phyloP scores from a whole-genome alignment of 2,329 filamentous ascomycete species.

The Penicillium sp. region DNA sequence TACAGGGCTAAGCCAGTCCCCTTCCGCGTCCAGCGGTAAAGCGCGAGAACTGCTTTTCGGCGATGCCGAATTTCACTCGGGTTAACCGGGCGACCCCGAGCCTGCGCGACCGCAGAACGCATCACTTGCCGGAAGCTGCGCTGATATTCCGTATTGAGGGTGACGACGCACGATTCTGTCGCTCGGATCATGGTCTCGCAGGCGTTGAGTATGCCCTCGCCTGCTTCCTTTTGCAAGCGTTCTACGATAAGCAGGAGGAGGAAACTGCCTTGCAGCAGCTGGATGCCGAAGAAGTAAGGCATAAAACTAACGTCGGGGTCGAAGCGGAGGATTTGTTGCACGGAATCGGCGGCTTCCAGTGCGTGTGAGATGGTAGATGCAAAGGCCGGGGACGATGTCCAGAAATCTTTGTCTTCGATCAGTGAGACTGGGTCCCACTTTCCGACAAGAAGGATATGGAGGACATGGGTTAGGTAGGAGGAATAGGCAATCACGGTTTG shows the following conservation, averaged over 20 bases:
- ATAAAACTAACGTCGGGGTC: constrained; percentile 92
- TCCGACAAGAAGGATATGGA: constrained; percentile 87
- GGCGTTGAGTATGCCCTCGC: constrained; percentile 79
- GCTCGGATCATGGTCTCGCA: constrained; percentile 91
- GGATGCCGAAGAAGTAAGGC: constrained; percentile 96
- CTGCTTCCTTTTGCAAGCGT: constrained; percentile 80
- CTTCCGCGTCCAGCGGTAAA: constrained; percentile 91
- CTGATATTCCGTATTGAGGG: constrained; percentile 91
- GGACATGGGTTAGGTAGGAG: constrained; percentile 87
- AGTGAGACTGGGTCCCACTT: constrained; percentile 95
- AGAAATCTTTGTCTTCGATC: constrained; percentile 90
- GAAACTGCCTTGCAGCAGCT: constrained; percentile 87
- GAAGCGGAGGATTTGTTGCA: constrained; percentile 81
- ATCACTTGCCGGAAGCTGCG: constrained; percentile 94
- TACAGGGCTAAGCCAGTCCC: constrained; percentile 73
- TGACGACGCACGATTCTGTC: constrained; percentile 89
- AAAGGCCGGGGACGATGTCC: constrained; percentile 88
- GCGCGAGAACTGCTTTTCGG: constrained; percentile 74
- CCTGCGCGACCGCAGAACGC: constrained; percentile 84
- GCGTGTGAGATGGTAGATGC: constrained; percentile 85
- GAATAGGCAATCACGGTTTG: constrained; percentile 86
- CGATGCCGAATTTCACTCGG: constrained; percentile 81
- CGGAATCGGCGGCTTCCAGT: constrained; percentile 82
- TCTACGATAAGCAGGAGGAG: constrained; percentile 83
- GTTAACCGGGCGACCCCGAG: constrained; percentile 80